Percentiles rank a stretch among this genome's conserved stretches.
Conservation (phyloP, 2,329 filamentous ascomycete species). For the Grosmannia clavigera region DNA sequence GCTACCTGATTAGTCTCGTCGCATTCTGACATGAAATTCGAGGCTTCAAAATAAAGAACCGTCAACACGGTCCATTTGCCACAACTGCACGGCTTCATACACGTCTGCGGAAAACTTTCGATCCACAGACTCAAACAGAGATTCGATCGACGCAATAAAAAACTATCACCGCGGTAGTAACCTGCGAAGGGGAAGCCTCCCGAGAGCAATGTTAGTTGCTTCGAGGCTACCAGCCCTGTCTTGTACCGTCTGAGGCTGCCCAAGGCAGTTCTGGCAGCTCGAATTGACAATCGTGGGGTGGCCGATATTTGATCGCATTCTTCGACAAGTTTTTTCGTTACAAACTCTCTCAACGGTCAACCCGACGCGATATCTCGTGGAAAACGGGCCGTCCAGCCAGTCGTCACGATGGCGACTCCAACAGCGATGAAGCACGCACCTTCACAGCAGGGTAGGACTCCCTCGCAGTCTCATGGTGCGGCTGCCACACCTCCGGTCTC, state of each 20-base stretch:
- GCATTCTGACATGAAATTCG: background rate
- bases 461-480: constrained; percentile 31
- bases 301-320: background rate
- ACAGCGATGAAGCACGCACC: constrained; percentile 36
- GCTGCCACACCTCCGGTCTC: constrained; percentile 53
- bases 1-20: background rate
- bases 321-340: background rate
- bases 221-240: background rate
- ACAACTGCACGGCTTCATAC: background rate
- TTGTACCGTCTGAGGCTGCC: background rate
- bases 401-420: constrained; percentile 32
- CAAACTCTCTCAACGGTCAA: background rate
- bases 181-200: background rate
- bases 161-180: background rate
- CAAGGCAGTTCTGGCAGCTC: background rate
- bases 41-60: constrained; percentile 5
- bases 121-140: background rate
- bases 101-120: background rate
- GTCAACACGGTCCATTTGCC: background rate
- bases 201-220: background rate
- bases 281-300: background rate
- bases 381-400: background rate
- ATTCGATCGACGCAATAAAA: background rate
- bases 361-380: too few species aligned
- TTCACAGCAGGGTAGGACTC: constrained; percentile 39